Percentiles rank a stretch among this genome's conserved stretches.
phyloP scores from a whole-genome alignment of 2,329 filamentous ascomycete species.

The Shiraia bambusicola region DNA sequence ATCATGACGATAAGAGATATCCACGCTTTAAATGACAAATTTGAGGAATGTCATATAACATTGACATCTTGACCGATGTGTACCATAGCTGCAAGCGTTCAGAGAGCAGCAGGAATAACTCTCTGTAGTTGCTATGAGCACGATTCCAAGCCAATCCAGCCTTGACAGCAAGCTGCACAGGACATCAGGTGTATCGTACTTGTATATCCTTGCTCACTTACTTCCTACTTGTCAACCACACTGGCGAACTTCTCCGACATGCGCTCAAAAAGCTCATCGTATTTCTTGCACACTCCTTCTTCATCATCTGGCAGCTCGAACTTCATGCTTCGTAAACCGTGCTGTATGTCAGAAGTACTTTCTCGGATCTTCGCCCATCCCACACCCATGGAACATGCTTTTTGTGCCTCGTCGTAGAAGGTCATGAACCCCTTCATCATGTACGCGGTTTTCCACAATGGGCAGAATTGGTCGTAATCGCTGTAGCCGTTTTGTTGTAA shows the following conservation, averaged over 20 bases:
- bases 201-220: too few species aligned
- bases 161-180: too few species aligned
- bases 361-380: constrained; percentile 93
- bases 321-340: constrained; percentile 85
- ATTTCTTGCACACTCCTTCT: constrained; percentile 78
- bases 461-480: constrained; percentile 98
- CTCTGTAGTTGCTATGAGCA: too few species aligned
- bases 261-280: constrained; percentile 84
- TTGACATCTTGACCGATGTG: too few species aligned
- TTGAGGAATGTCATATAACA: too few species aligned
- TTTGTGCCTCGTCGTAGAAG: constrained; percentile 96
- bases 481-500: constrained; percentile 98
- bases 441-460: constrained; percentile 99
- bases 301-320: constrained; percentile 91
- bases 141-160: too few species aligned
- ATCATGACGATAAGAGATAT: too few species aligned
- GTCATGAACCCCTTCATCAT: constrained; percentile 99
- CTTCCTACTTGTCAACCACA: constrained; percentile 93
- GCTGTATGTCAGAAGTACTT: constrained; percentile 82
- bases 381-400: constrained; percentile 87
- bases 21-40: too few species aligned
- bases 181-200: too few species aligned
- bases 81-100: too few species aligned
- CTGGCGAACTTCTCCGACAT: constrained; percentile 98
- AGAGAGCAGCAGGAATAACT: too few species aligned